Percentiles rank a stretch among this genome's conserved stretches.
These are phyloP conservation scores for Boletus sp. DNA, from an alignment of 1,284 basidiomycete genomes.

Conservation along the genomic window DNA sequence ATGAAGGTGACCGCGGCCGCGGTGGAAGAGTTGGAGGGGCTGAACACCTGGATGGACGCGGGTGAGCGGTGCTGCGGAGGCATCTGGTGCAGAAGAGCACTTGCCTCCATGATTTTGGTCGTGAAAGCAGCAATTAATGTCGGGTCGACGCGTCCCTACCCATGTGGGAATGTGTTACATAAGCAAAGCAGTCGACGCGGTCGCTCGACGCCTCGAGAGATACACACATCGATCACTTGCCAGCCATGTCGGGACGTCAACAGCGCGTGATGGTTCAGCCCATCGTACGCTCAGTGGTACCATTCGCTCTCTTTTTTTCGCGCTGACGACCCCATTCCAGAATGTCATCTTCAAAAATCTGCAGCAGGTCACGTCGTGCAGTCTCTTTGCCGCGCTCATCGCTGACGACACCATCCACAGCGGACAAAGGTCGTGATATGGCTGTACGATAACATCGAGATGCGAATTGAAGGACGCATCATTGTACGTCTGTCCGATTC, in stretches of 20 bases:
- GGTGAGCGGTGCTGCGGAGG: conserved; percentile 12
- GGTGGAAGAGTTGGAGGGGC: conserved; percentile 74
- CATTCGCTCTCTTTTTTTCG: conserved; percentile 6
- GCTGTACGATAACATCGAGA: conserved; percentile 97
- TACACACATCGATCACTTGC: conserved; percentile 7
- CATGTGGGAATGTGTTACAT: conserved; percentile 26
- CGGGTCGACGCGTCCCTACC: conserved; percentile 17
- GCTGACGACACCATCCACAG: conserved; percentile 40
- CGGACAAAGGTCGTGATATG: conserved; percentile 87
- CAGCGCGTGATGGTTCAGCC: conserved; percentile 97
- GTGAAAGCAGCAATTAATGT: conserved; percentile 13
- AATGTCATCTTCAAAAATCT: conserved; percentile 99
- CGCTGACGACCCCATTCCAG: conserved; percentile 41
- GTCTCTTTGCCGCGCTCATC: not conserved
- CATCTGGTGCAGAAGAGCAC: not conserved
- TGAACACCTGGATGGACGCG: conserved; percentile 43
- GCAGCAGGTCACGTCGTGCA: conserved; percentile 58
- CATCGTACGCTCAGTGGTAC: conserved; percentile 72
- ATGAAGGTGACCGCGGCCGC: conserved; percentile 98
- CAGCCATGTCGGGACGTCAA: conserved; percentile 85
- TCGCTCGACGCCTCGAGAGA: conserved; percentile 12
- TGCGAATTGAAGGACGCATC: conserved; percentile 95
- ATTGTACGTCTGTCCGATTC: conserved; percentile 63
- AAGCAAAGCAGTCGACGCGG: conserved; percentile 21
- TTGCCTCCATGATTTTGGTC: conserved; percentile 30